Percentiles rank a stretch among this genome's conserved stretches.
These are phyloP conservation scores for Nelumbo lutea DNA, from an alignment of 164 flowering plant genomes.

Conservation along the genomic window DNA sequence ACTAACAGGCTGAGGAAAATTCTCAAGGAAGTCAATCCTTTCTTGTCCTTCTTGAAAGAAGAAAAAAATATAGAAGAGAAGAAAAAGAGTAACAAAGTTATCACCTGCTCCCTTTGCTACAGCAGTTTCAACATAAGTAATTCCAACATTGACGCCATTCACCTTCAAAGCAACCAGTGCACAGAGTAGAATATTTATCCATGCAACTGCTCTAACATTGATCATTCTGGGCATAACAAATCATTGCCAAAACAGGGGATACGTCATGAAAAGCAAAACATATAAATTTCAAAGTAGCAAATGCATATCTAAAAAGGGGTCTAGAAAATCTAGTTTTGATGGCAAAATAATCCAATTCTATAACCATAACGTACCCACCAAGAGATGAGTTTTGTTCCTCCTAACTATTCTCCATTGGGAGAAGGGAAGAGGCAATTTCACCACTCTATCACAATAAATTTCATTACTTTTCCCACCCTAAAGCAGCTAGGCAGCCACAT, in stretches of 20 bases:
- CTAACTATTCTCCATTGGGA: too few species aligned
- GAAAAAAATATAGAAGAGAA: background rate
- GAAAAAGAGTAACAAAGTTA: background rate
- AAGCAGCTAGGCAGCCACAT: background rate
- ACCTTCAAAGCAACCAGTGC: conserved; percentile 31
- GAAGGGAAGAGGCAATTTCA: too few species aligned
- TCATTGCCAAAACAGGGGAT: background rate
- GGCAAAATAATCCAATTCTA: background rate
- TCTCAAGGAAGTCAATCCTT: background rate
- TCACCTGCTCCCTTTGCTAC: conserved; percentile 83
- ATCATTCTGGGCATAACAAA: conserved; percentile 21
- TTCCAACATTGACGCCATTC: conserved; percentile 34
- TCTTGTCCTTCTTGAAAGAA: background rate
- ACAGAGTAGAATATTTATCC: conserved; percentile 24
- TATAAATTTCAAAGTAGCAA: background rate
- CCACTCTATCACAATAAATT: too few species aligned
- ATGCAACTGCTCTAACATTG: conserved; percentile 9
- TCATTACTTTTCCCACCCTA: background rate
- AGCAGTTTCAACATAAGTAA: conserved; percentile 51
- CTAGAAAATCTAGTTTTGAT: background rate
- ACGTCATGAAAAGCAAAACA: background rate
- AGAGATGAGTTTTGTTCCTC: background rate
- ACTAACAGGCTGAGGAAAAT: conserved; percentile 24
- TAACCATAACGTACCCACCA: background rate
- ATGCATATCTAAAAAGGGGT: background rate